phyloP scores from a whole-genome alignment of 1,284 basidiomycete species.

The Inonotus obliquus region DNA sequence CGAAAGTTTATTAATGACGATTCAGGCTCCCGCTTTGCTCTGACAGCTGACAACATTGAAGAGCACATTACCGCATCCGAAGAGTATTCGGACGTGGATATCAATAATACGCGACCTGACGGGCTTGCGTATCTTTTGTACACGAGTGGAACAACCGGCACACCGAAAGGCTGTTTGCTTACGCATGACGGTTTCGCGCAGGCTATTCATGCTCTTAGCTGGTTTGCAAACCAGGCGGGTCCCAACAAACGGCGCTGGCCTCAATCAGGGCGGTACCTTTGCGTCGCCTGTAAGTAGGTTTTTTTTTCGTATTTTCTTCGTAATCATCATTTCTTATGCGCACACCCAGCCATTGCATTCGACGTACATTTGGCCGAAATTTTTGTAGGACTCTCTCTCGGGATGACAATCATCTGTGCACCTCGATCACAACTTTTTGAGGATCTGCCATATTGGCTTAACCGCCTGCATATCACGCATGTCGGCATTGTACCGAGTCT shows the following conservation, averaged over 20 bases:
- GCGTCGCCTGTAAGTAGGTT: slow-evolving; percentile 36
- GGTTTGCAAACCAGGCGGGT: slow-evolving; percentile 30
- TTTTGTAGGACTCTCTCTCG: slow-evolving; percentile 38
- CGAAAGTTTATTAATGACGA: slow-evolving; percentile 45
- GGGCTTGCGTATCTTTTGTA: slow-evolving; percentile 47
- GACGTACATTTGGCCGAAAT: slow-evolving; percentile 49
- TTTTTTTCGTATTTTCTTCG: not conserved
- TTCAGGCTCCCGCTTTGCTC: slow-evolving; percentile 39
- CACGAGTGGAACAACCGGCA: slow-evolving; percentile 53
- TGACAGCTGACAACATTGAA: slow-evolving; percentile 31
- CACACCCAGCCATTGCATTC: slow-evolving; percentile 38
- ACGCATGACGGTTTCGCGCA: slow-evolving; percentile 41
- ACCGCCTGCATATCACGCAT: slow-evolving; percentile 43
- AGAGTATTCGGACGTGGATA: slow-evolving; percentile 22
- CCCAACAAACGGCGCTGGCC: slow-evolving; percentile 6
- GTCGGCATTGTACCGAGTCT: slow-evolving; percentile 50
- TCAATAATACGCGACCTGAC: slow-evolving; percentile 31
- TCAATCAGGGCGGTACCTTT: slow-evolving; percentile 32
- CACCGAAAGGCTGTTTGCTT: slow-evolving; percentile 52
- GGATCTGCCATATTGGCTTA: slow-evolving; percentile 41
- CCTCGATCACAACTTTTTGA: slow-evolving; percentile 42
- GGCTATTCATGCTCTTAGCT: slow-evolving; percentile 40
- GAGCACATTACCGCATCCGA: slow-evolving; percentile 8
- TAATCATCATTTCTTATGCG: not conserved
- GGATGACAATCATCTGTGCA: slow-evolving; percentile 42